Base-by-base conservation (phyloP, 441 rosid species). In the Erodium chrysanthum region DNA sequence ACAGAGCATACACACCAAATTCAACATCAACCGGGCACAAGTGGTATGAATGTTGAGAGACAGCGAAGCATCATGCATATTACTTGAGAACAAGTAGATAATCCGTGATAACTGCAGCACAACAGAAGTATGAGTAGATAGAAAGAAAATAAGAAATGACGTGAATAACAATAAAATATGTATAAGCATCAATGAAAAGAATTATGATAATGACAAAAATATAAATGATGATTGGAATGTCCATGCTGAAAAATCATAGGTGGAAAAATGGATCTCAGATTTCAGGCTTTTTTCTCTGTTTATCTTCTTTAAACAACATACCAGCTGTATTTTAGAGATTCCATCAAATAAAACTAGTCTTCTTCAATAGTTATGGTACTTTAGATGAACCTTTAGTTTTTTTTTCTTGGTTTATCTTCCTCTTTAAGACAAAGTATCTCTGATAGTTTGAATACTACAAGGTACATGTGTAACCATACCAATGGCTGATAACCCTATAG, bases 21-120 rank as follows among this genome's bases (percentile, higher is more conserved):
- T 94, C 84, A 91, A 78, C 96, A 94, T 94, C 85, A 94, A 77
- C 65, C 97, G 92, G 48, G 96, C 99, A 76, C 96, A 88, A 40
- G 99, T 94, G 3, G 96, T 91, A 76, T 94, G 99, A 75, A 94
- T 91, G 81, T 90, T 86, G 67, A 89, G 87, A 50, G 97, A 87
- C 76, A 94, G 83, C 17, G 95, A 86, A 59, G 96, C 94, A 84
- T 94, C 99, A 52, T 94, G 99, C 97, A 94, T 91, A 78, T 91
- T 94, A 74, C 91, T 89, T 56, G 97, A 94, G 81, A 91, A 94
- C 75, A 94, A 79, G 84, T 94, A 94, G 71, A 94, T 90, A 75
- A 94, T 88, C 75, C 96, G 85, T 3, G 99, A 94, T 74, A 94
- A 71, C 99, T 94, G 99, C 85, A 84, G 40, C 50, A 77, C 5